Evolutionary conservation across 2,329 filamentous ascomycete genomes (phyloP), one percentile per base, ranked within the genome.

Genomic region (Colletotrichum sidae): DNA sequence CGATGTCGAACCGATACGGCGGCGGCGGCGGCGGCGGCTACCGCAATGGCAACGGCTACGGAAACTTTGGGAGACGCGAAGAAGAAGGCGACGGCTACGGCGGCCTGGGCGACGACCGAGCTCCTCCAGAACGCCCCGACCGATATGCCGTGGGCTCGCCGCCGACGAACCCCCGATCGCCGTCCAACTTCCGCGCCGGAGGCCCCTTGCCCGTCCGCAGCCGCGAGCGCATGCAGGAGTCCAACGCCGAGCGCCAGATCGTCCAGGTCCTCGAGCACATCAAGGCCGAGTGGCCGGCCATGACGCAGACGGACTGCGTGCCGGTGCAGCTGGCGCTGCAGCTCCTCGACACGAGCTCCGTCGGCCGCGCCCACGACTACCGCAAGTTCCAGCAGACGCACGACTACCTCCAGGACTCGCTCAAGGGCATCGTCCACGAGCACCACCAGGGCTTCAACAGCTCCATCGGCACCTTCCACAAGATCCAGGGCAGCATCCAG

Each of bases 371-470:
- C 51, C 90, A 94, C 76, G 93, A 96, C 72, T 95, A 97, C 76
- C 86, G 86, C 67, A 90, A 93, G 70, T 99, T 99, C 76, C 86
- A 92, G 74, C 84, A 91, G 70, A 94, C 93, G 51, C 93, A 97
- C 76, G 84, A 89, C 69, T 93, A 96, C 75, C 87, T 99, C n/a
- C 94, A 99, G 75, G 91, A 91, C 71, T 94, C 95, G 9, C 84
- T 99, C 62, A 97, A 97, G 78, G 89, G 90, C 39, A 97, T 99
- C 72, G 96, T 99, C 34, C 97, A 99, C 77, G 95, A 99, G 80
- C 95, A 99, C 75, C 95, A 99, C 75, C 96, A 99, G 78, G 96
- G 96, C 51, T 99, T 99, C 85, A 99, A 98, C 80, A 97, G 93
- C 78, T 97, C 95, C 55, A 98, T 99, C 69, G 96, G 95, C 77